phyloP scores from a whole-genome alignment of 1,284 basidiomycete species.

The Cerioporus squamosus region DNA sequence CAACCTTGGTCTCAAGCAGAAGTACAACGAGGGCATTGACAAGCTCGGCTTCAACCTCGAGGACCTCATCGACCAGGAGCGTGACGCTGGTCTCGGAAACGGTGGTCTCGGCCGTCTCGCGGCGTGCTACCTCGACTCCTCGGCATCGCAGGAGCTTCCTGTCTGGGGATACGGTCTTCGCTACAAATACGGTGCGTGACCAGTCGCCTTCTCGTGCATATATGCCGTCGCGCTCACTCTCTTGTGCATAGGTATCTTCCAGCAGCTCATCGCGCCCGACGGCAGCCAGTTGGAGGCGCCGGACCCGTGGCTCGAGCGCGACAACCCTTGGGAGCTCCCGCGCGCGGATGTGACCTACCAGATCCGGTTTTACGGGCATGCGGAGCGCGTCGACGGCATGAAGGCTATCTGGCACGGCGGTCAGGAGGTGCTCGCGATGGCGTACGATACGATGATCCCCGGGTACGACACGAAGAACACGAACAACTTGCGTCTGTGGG shows the following conservation, averaged over 20 bases:
- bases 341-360: conserved; percentile 83
- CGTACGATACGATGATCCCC: conserved; percentile 91
- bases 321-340: conserved; percentile 89
- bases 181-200: conserved; percentile 78
- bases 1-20: conserved; percentile 81
- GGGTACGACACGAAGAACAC: conserved; percentile 81
- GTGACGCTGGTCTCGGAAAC: conserved; percentile 90
- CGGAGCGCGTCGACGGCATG: conserved; percentile 69
- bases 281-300: conserved; percentile 88
- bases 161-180: conserved; percentile 91
- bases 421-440: conserved; percentile 88
- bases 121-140: conserved; percentile 90
- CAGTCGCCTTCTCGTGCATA: neutral
- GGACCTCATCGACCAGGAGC: conserved; percentile 84
- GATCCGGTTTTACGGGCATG: conserved; percentile 85
- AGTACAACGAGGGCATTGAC: conserved; percentile 69
- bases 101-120: conserved; percentile 90
- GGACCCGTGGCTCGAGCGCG: conserved; percentile 89
- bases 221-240: neutral
- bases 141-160: conserved; percentile 79
- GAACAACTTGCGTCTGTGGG: conserved; percentile 82
- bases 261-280: conserved; percentile 86
- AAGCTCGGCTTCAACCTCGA: conserved; percentile 88
- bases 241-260: conserved; percentile 87
- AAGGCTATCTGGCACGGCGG: conserved; percentile 86